These are phyloP conservation scores for barrel medic (Medicago truncatula) DNA, from an alignment of 306 rosid genomes.

Conservation along the genomic window MtrunA17r5.0-ANR NC_053043.1:39823501-39824000, in stretches of 20 bases:
- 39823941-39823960: conserved; percentile 1
- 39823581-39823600: too few species aligned
- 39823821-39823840: conserved; percentile 34
- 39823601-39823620: too few species aligned
- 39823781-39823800: background rate
- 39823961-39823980: background rate
- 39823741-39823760: background rate
- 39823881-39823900: conserved; percentile 37
- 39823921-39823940: conserved; percentile 7
- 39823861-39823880: conserved; percentile 15
- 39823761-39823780: conserved; percentile 26
- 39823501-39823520: too few species aligned
- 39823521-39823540: too few species aligned
- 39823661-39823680: too few species aligned
- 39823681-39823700: background rate
- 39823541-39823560: too few species aligned
- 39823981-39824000: background rate
- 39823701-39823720: background rate
- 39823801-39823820: conserved; percentile 27
- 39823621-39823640: too few species aligned
- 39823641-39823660: too few species aligned
- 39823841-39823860: background rate
- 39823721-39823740: background rate
- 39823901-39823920: too few species aligned
- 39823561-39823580: too few species aligned